Conservation (phyloP, 1,284 basidiomycete species). For the Coniferiporia sulphurascens region DNA sequence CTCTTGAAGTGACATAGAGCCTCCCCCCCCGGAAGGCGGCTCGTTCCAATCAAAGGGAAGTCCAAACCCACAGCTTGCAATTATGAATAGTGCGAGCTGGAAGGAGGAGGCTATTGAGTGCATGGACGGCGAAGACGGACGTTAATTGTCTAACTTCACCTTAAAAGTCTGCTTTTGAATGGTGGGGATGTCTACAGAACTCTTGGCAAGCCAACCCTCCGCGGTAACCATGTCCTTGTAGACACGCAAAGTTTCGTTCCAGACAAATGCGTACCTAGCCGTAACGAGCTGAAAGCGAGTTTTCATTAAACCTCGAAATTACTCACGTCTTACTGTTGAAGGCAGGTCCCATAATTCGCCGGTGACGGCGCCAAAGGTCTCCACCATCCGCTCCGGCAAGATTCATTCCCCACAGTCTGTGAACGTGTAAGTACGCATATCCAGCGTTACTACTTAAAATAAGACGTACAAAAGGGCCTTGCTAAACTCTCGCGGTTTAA, state of each 20-base stretch:
- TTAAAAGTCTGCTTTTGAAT: slow-evolving; percentile 43
- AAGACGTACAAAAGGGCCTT: slow-evolving; percentile 29
- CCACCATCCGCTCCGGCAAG: slow-evolving; percentile 37
- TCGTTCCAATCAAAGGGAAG: slow-evolving; percentile 42
- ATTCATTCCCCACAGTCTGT: slow-evolving; percentile 45
- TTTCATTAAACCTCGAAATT: neutral
- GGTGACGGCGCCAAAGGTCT: slow-evolving; percentile 44
- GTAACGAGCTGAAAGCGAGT: slow-evolving; percentile 2
- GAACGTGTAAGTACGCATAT: neutral
- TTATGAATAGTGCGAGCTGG: slow-evolving; percentile 44
- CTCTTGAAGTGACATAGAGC: slow-evolving; percentile 40
- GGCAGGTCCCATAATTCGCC: slow-evolving; percentile 44
- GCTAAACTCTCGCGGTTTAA: slow-evolving; percentile 35
- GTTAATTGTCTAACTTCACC: slow-evolving; percentile 24
- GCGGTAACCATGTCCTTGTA: slow-evolving; percentile 41
- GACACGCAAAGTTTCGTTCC: slow-evolving; percentile 36
- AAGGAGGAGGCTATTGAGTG: neutral
- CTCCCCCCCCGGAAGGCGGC: slow-evolving; percentile 30
- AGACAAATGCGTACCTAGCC: slow-evolving; percentile 41
- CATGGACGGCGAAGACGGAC: neutral
- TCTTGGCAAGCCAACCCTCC: slow-evolving; percentile 39
- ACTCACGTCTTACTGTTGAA: slow-evolving; percentile 44
- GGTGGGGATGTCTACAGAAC: slow-evolving; percentile 32
- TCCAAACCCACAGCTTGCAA: slow-evolving; percentile 49
- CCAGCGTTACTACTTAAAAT: neutral